Evolutionary conservation across 305 asterid species (phyloP), one percentile per base, ranked within the genome.

Genomic region (Salvia sclarea): DNA sequence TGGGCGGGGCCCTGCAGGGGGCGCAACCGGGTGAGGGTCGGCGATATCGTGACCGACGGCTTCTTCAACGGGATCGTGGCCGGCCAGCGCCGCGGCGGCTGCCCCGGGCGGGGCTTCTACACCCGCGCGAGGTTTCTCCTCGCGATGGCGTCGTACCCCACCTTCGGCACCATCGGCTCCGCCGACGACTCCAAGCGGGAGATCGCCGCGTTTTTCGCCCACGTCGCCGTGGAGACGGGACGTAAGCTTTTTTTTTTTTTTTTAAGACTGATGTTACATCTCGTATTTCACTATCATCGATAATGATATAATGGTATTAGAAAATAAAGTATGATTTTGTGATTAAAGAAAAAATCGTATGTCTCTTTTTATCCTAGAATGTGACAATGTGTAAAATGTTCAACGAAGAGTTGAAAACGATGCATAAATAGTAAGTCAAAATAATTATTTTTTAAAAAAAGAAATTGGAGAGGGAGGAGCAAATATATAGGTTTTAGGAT

Each of bases 181-280:
- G 1, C 3, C 8, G 62, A 37, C 21, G 71, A 66, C 14, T 52
- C 71, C 45, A 52, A 52, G 71, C 48, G 71, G 5, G 71, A 66
- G 52, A 14, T 66, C n/a, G 71, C 71, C 0, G 71, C 71, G 0
- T 66, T 66, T 40, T 66, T 52, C 25, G 71, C 62, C 28, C 62
- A 66, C 33, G 53, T 53, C 35, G 48, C 71, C 1, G 53, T 52
- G 21, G 53, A 66, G 53, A 52, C 71, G 0, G 62, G 53, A 69
- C 48, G 84, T 79, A 72, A 72, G 80, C 16, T 8, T 16, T 17
- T 49, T 6, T n/a, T n/a, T n/a, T n/a, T n/a, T n/a, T n/a, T n/a
- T n/a, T n/a, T n/a, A n/a, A 3, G 6, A 18, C 2, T n/a, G 8
- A 0, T 9, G 8, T 2, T 8, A 37, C 40, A 35, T 8, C 1